Evolutionary conservation across 1,139 yeast species (phyloP), one percentile per base, ranked within the genome.

Genomic region (Sugiyamaella japonica): DNA sequence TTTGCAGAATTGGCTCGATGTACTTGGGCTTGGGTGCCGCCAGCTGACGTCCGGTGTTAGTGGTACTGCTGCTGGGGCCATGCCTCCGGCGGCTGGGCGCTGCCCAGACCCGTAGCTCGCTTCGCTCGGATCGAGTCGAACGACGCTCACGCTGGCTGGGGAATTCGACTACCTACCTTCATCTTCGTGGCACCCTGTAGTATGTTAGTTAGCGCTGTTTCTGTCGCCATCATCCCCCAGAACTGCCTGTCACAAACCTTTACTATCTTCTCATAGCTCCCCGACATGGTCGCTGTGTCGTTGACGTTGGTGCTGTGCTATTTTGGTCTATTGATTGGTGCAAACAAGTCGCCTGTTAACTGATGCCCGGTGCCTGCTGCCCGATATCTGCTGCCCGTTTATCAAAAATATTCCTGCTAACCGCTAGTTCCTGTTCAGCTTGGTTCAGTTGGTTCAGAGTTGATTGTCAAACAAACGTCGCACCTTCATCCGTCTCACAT

Each of bases 1-100:
- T 86, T 76, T 86, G 79, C 48, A 93, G 78, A 55, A 93, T 88
- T 1, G 98, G 98, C 71, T 90, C 97, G 55, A 91, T 85, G 68
- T 93, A 95, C 69, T 95, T 93, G 44, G 95, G 86, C 73, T 93
- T 93, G 13, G 99, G 99, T 28, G 98, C 97, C n/a, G 99, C 98
- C 74, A 90, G 83, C 80, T 84, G 23, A 5, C 7, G 75, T 53
- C 76, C 73, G 15, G 31, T 34, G 52, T 25, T 36, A 47, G 50
- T 38, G 34, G 8, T 29, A 10, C 34, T 29, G 34, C 34, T 29
- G 34, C 34, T 29, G n/a, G 3, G 34, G 8, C 9, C 9, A 6
- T 28, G 31, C 31, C 31, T 28, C 25, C 16, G 41, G 16, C 16
- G 41, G 41, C 34, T 10, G 15, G 36, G 34, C 46, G 3, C 10